phyloP scores from a whole-genome alignment of 192 early-diverging fungal species.

The Mortierella claussenii region DNA sequence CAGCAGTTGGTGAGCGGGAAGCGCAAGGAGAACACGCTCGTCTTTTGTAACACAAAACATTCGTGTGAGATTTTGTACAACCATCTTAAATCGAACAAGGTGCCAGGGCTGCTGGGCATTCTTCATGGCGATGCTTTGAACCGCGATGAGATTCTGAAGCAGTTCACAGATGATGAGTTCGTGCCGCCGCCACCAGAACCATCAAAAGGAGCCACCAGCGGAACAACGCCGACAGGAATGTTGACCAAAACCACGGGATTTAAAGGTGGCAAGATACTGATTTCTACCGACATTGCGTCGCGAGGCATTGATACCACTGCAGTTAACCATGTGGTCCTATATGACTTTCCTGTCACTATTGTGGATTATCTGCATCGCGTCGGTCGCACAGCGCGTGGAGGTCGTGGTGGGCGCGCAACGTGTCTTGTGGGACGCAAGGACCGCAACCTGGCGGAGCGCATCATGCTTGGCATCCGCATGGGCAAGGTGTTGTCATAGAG shows the following conservation, averaged over 20 bases:
- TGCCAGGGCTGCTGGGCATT: constrained; percentile 57
- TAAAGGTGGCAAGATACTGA: constrained; percentile 66
- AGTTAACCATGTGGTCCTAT: constrained; percentile 89
- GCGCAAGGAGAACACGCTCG: constrained; percentile 73
- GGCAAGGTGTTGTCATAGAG: constrained; percentile 62
- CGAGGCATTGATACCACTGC: constrained; percentile 90
- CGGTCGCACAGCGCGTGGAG: constrained; percentile 90
- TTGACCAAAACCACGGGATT: constrained; percentile 1
- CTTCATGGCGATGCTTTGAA: constrained; percentile 56
- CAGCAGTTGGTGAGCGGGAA: constrained; percentile 41
- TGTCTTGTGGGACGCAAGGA: constrained; percentile 83
- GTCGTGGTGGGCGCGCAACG: constrained; percentile 81
- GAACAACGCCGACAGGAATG: constrained; percentile 5
- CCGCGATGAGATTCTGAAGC: constrained; percentile 53
- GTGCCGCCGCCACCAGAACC: constrained; percentile 12
- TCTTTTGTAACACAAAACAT: constrained; percentile 88
- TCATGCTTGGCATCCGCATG: constrained; percentile 65
- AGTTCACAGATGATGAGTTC: constrained; percentile 50
- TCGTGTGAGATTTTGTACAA: constrained; percentile 66
- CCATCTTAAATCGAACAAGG: constrained; percentile 64
- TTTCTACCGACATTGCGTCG: constrained; percentile 92
- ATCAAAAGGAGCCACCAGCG: neutral
- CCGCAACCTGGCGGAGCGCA: constrained; percentile 70
- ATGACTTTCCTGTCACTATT: constrained; percentile 90
- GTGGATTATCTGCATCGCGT: constrained; percentile 95